phyloP scores from a whole-genome alignment of 352 stramenopile genomes.

The Pythium rhizo-oryzae region DNA sequence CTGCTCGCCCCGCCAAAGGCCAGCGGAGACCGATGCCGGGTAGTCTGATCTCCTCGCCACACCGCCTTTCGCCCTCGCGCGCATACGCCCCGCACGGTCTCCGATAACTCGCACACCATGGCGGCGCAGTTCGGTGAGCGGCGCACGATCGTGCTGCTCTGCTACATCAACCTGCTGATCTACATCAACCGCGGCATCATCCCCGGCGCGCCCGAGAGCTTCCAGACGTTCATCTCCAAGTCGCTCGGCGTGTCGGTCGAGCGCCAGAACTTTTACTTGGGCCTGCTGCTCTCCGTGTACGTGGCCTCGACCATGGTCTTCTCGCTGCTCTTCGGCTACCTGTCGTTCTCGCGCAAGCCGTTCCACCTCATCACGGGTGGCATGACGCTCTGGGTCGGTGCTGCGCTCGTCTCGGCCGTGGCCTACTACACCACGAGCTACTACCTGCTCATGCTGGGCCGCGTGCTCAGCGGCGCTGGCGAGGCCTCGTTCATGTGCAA shows the following conservation, averaged over 20 bases:
- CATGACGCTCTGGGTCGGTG: conserved; percentile 89
- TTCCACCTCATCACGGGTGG: conserved; percentile 92
- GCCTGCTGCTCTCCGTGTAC: conserved; percentile 91
- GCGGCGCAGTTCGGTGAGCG: conserved; percentile 25
- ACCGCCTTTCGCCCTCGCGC: not conserved
- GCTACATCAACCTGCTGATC: conserved; percentile 92
- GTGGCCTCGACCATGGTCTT: conserved; percentile 91
- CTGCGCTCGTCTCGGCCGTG: conserved; percentile 85
- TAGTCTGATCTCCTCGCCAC: no score
- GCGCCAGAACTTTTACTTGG: conserved; percentile 81
- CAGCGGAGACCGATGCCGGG: no score
- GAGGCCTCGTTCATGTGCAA: conserved; percentile 94
- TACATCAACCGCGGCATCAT: conserved; percentile 97
- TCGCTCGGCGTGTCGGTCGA: conserved; percentile 64
- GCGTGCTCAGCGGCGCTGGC: conserved; percentile 88
- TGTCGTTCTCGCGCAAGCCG: conserved; percentile 81
- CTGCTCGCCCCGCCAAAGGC: not conserved
- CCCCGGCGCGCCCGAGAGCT: conserved; percentile 89
- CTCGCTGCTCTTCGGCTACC: conserved; percentile 91
- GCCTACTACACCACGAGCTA: conserved; percentile 83
- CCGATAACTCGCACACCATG: not conserved
- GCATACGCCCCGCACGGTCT: not conserved
- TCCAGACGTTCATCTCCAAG: conserved; percentile 90
- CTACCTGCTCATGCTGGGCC: conserved; percentile 86
- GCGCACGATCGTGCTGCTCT: conserved; percentile 83